A percentile compares a stretch with the other conserved stretches of the same genome.
Evolutionary conservation across 2,329 filamentous ascomycete species (phyloP).

Genomic region (Botrytis hyacinthi): DNA sequence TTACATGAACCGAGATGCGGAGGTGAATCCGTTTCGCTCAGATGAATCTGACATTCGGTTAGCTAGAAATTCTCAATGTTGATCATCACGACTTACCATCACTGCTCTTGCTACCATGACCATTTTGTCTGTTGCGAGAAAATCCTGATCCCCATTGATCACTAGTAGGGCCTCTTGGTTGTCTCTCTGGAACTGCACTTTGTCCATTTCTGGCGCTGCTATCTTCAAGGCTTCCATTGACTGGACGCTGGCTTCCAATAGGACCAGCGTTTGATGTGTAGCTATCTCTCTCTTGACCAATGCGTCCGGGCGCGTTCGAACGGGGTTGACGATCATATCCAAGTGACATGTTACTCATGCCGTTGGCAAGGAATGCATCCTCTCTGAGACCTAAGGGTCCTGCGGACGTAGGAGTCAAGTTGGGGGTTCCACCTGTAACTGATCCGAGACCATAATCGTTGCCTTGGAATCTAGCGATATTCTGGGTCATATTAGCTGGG

Average conservation of each 20-base stretch:
- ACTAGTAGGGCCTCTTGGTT: slow-evolving; percentile 59
- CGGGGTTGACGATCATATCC: slow-evolving; percentile 41
- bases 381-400: slow-evolving; percentile 48
- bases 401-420: slow-evolving; percentile 76
- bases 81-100: slow-evolving; percentile 46
- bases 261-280: slow-evolving; percentile 50
- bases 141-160: slow-evolving; percentile 58
- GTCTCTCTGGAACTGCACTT: slow-evolving; percentile 53
- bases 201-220: slow-evolving; percentile 32
- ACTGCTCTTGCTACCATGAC: slow-evolving; percentile 61
- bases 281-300: slow-evolving; percentile 49
- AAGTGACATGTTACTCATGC: slow-evolving; percentile 59
- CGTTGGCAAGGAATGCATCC: slow-evolving; percentile 43
- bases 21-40: slow-evolving; percentile 34
- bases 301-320: slow-evolving; percentile 40
- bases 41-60: slow-evolving; percentile 37
- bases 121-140: slow-evolving; percentile 54
- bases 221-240: slow-evolving; percentile 40
- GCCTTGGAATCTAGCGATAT: slow-evolving; percentile 57
- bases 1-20: slow-evolving; percentile 22
- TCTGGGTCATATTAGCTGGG: slow-evolving; percentile 63
- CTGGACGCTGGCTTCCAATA: slow-evolving; percentile 63
- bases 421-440: slow-evolving; percentile 62
- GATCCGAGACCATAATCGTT: slow-evolving; percentile 53
- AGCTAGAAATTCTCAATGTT: slow-evolving; percentile 30